A percentile compares a stretch with the other conserved stretches of the same genome.
Evolutionary conservation across 73 alveolate species (phyloP).

Genomic region (Paramecium caudatum): DNA sequence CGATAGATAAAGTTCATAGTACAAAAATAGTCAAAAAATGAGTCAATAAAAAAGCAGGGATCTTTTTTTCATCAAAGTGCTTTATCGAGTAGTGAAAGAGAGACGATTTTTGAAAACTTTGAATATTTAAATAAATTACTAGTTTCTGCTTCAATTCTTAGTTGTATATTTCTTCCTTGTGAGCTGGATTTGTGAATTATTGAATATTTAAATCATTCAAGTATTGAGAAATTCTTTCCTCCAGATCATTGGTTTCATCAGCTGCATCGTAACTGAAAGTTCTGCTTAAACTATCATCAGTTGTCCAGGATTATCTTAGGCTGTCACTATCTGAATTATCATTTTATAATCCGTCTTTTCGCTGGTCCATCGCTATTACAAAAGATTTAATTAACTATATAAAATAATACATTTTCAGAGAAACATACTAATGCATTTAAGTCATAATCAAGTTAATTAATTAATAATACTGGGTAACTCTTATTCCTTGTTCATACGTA

Average conservation of each 20-base stretch:
- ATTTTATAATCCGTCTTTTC: not conserved
- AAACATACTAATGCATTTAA: too few species aligned
- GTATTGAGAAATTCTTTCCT: constrained; percentile 61
- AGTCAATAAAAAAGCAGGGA: not conserved
- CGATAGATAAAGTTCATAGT: constrained; percentile 21
- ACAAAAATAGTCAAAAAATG: not conserved
- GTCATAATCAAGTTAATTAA: too few species aligned
- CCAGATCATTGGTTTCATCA: constrained; percentile 33
- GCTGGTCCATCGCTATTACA: constrained; percentile 32
- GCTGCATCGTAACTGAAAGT: constrained; percentile 21
- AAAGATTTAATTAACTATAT: constrained; percentile 51
- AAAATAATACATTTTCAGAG: not conserved
- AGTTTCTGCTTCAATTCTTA: not conserved
- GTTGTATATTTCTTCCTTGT: constrained; percentile 38
- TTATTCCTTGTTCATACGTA: not conserved
- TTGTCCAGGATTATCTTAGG: constrained; percentile 55
- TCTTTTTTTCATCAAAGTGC: constrained; percentile 24
- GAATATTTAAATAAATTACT: constrained; percentile 19
- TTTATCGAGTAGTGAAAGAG: not conserved
- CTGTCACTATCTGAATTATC: constrained; percentile 45
- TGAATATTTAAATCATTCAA: constrained; percentile 15
- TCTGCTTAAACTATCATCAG: constrained; percentile 46
- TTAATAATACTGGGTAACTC: not conserved
- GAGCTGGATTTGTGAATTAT: constrained; percentile 56
- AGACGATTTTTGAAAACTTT: constrained; percentile 29